phyloP scores from a whole-genome alignment of 2,329 filamentous ascomycete species.

The Stagonosporopsis tanaceti region DNA sequence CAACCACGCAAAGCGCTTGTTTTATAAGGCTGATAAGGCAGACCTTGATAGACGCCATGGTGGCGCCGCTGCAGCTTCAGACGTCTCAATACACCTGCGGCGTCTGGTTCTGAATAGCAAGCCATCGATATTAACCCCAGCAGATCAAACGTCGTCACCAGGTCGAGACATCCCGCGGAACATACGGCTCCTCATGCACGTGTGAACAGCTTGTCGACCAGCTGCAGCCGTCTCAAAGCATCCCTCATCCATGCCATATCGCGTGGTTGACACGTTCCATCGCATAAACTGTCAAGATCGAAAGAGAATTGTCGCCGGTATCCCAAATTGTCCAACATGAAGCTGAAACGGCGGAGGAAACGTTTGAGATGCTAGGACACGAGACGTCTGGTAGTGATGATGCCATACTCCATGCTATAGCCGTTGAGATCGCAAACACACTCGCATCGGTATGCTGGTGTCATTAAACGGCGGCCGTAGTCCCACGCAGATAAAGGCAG shows the following conservation, averaged over 20 bases:
- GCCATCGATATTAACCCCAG: background rate
- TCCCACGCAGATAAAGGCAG: constrained; percentile 3
- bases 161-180: constrained; percentile 13
- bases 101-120: background rate
- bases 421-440: constrained; percentile 7
- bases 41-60: background rate
- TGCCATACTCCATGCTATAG: constrained; percentile 12
- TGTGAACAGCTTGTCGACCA: constrained; percentile 16
- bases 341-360: constrained; percentile 18
- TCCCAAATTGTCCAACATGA: constrained; percentile 12
- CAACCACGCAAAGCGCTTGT: constrained; percentile 15
- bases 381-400: constrained; percentile 14
- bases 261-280: constrained; percentile 19
- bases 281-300: constrained; percentile 18
- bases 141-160: constrained; percentile 6
- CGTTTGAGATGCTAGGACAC: constrained; percentile 7
- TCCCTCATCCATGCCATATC: constrained; percentile 12
- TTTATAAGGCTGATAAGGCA: constrained; percentile 4
- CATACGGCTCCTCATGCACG: constrained; percentile 10
- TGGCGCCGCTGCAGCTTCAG: background rate
- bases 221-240: constrained; percentile 10
- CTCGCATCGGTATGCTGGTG: constrained; percentile 12
- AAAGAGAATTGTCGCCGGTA: constrained; percentile 12
- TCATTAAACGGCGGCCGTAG: constrained; percentile 2
- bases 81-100: constrained; percentile 1